Evolutionary conservation across 208 protist genomes (phyloP), one percentile per base, ranked within the genome.

Genomic region (Wallacemonas collosoma): DNA sequence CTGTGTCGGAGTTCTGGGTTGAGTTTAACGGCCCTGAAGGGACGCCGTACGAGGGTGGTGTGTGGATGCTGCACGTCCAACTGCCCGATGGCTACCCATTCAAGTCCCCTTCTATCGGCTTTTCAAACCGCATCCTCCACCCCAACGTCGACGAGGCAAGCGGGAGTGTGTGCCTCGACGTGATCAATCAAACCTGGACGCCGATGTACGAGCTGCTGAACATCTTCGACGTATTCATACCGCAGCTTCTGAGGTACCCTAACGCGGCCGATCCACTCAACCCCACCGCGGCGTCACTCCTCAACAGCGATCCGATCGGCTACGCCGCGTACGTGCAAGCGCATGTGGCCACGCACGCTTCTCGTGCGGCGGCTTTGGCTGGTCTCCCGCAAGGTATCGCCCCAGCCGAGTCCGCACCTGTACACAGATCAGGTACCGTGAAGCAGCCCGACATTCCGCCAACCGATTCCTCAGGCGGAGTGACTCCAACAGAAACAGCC

Each of bases 141-240:
- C 98, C 98, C 26, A 99, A 99, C 80, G 98, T 99, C 5, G 98
- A 99, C 77, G 97, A 98, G 77, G 78, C 81, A 67, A 99, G 98
- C 41, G 98, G 98, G 47, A 99, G 97, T 60, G 98, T 99, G 53
- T 99, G 98, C 83, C 88, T 99, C 12, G 98, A 99, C 77, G 98
- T 99, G 53, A 99, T 99, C 77, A 99, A 99, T 81, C 98, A 99
- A 72, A 99, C 98, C 6, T 99, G 98, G 98, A 98, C 95, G 44
- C 98, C 98, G 6, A 98, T 99, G 95, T 99, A 99, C 87, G 97
- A 95, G 83, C 75, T 91, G 69, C 82, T 88, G 71, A 91, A 94
- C 65, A 89, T 93, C 35, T 99, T 99, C 71, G 97, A 99, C 60
- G 89, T 98, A 1, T 99, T 99, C 78, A 86, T 99, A 40, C 98